phyloP scores from a whole-genome alignment of 345 rosid species.

The Moricandia moricandioides region DNA sequence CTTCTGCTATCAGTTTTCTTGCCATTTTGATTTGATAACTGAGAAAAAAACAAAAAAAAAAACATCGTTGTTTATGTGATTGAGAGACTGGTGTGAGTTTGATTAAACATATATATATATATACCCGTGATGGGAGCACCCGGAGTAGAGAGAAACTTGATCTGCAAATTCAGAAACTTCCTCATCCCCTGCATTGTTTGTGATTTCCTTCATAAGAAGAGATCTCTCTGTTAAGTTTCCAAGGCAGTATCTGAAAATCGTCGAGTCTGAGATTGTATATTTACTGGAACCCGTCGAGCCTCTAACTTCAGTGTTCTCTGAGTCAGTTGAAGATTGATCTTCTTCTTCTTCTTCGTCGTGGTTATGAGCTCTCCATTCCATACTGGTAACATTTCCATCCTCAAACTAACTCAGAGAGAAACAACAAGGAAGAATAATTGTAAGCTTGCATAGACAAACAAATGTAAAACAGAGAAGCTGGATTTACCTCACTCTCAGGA shows the following conservation, averaged over 20 bases:
- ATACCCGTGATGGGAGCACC: conserved; percentile 92
- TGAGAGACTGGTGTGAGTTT: not conserved
- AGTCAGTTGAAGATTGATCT: conserved; percentile 54
- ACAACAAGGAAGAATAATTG: conserved; percentile 13
- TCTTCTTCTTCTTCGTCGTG: conserved; percentile 31
- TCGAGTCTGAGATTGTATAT: conserved; percentile 56
- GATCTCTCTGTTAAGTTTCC: conserved; percentile 73
- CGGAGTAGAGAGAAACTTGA: conserved; percentile 76
- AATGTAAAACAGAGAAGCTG: too few relatives aligned
- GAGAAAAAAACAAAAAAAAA: too few relatives aligned
- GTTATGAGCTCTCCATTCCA: conserved; percentile 42
- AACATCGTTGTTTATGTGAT: too few relatives aligned
- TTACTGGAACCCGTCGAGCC: conserved; percentile 38
- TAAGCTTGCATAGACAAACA: not conserved
- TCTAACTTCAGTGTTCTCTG: conserved; percentile 56
- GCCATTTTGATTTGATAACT: conserved; percentile 77
- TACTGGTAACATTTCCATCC: conserved; percentile 26
- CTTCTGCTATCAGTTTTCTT: conserved; percentile 83
- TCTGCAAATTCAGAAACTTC: conserved; percentile 66
- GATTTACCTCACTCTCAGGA: conserved; percentile 38
- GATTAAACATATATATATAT: not conserved
- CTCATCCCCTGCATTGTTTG: conserved; percentile 57
- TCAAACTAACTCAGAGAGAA: conserved; percentile 11
- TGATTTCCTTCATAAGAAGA: conserved; percentile 74
- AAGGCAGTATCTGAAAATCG: conserved; percentile 74